Conservation (phyloP, 2,329 filamentous ascomycete genomes). For the Didymellaceae sp. region DNA sequence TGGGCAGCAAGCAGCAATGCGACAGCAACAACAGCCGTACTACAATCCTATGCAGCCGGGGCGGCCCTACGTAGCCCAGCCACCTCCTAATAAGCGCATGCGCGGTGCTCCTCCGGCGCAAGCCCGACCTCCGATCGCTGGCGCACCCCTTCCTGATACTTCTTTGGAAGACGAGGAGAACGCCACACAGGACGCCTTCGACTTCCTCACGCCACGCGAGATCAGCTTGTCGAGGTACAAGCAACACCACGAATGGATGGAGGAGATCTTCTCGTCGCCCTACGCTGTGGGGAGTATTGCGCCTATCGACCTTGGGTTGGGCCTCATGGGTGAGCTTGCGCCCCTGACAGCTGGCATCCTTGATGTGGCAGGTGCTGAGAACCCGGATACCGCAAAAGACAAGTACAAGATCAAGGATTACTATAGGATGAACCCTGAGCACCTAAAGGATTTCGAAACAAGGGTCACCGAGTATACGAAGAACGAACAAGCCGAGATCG, state of each 20-base stretch:
- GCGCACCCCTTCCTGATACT: slow-evolving; percentile 45
- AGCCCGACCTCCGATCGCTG: slow-evolving; percentile 51
- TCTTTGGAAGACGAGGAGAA: slow-evolving; percentile 88
- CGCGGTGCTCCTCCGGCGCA: slow-evolving; percentile 50
- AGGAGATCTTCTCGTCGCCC: slow-evolving; percentile 90
- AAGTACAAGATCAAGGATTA: slow-evolving; percentile 57
- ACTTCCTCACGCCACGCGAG: slow-evolving; percentile 86
- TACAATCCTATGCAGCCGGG: slow-evolving; percentile 47
- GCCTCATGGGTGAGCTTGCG: slow-evolving; percentile 77
- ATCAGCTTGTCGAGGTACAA: slow-evolving; percentile 86
- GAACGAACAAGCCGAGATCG: slow-evolving; percentile 80
- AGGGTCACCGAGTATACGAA: slow-evolving; percentile 75
- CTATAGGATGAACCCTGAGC: slow-evolving; percentile 73
- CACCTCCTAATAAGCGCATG: slow-evolving; percentile 55
- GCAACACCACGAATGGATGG: slow-evolving; percentile 99
- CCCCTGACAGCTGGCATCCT: slow-evolving; percentile 85
- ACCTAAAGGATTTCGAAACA: slow-evolving; percentile 83
- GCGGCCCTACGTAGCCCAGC: slow-evolving; percentile 46
- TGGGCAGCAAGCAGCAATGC: slow-evolving; percentile 53
- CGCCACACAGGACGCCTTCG: slow-evolving; percentile 84
- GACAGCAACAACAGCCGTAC: slow-evolving; percentile 35
- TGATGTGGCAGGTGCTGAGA: slow-evolving; percentile 58
- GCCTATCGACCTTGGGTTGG: slow-evolving; percentile 85
- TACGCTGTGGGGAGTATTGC: slow-evolving; percentile 85
- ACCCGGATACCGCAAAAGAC: slow-evolving; percentile 32